Conservation (phyloP, 305 asterid genomes). For the Fraxinus nigra region DNA sequence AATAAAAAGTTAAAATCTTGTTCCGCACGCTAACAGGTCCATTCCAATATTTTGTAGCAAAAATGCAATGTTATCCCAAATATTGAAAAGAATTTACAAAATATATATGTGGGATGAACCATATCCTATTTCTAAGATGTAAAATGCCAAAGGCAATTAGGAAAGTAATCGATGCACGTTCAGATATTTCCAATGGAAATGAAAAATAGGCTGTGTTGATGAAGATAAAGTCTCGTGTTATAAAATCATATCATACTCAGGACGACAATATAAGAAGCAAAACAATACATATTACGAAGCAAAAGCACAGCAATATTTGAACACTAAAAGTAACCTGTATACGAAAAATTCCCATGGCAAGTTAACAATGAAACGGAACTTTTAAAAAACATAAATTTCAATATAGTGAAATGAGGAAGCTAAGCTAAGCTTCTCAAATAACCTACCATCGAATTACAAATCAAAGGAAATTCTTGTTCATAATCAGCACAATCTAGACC, state of each 20-base stretch:
- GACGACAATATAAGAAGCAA: background rate
- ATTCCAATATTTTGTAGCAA: too few relatives aligned
- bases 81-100: too few relatives aligned
- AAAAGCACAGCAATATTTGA: background rate
- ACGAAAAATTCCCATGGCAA: background rate
- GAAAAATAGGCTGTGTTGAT: background rate
- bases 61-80: too few relatives aligned
- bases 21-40: too few relatives aligned
- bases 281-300: background rate
- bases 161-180: too few relatives aligned
- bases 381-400: background rate
- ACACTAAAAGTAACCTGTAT: background rate
- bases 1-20: too few relatives aligned
- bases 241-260: background rate
- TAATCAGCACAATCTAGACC: background rate
- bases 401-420: background rate
- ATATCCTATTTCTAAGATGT: too few relatives aligned
- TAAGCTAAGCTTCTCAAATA: background rate
- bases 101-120: too few relatives aligned
- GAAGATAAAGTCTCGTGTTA: background rate
- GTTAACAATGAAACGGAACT: background rate
- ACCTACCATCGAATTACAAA: background rate
- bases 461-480: background rate
- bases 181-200: background rate
- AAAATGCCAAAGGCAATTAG: too few relatives aligned